Percentiles rank a stretch among this genome's conserved stretches.
Evolutionary conservation across 2,329 filamentous ascomycete genomes (phyloP).

Genomic region (Didymella lethalis): DNA sequence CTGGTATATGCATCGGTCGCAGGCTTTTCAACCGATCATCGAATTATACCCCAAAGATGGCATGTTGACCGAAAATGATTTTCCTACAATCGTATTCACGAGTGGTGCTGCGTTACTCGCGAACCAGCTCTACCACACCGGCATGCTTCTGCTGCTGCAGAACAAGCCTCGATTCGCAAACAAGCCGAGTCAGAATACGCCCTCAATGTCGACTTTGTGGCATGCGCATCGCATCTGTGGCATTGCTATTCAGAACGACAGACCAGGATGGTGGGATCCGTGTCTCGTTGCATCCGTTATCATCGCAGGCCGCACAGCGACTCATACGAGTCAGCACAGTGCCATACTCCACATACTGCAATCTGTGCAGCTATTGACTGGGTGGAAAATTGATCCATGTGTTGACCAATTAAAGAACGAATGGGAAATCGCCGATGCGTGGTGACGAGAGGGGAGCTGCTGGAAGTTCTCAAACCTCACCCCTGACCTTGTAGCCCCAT

Average conservation of each 20-base stretch:
- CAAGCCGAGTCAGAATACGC: neutral
- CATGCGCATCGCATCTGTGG: neutral
- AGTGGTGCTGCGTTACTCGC: conserved; percentile 55
- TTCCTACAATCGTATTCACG: conserved; percentile 55
- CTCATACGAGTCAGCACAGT: neutral
- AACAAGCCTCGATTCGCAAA: conserved; percentile 40
- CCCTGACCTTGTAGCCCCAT: neutral
- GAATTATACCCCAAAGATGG: neutral
- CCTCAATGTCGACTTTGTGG: neutral
- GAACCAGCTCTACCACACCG: conserved; percentile 66
- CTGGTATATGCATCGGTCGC: neutral
- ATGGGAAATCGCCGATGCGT: neutral
- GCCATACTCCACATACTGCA: neutral
- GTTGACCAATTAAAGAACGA: neutral
- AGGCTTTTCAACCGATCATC: neutral
- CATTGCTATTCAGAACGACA: neutral
- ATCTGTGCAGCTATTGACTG: neutral
- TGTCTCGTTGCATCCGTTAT: neutral
- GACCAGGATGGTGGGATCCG: neutral
- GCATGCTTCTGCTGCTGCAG: conserved; percentile 62
- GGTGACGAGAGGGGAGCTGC: neutral
- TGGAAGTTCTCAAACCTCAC: neutral
- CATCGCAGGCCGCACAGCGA: neutral
- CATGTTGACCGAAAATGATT: neutral
- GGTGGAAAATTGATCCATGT: neutral